Evolutionary conservation across 78 protist species (phyloP), one percentile per base, ranked within the genome.

Genomic region (Guillardia theta): DNA sequence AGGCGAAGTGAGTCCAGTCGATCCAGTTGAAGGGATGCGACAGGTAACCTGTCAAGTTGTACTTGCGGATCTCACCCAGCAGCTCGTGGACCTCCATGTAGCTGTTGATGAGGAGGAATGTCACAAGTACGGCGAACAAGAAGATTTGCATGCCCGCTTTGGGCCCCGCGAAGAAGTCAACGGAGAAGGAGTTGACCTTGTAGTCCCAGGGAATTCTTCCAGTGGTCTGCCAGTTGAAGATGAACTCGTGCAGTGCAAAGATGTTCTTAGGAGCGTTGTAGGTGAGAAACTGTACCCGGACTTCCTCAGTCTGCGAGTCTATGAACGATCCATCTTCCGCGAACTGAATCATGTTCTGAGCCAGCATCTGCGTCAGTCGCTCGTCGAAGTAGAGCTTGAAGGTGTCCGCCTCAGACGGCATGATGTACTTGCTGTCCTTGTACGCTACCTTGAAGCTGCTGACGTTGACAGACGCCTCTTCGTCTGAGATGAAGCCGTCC

Each of bases 1-100:
- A 30, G 33, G 44, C 3, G 48, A 78, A 78, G 90, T 78, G 90
- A 18, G 48, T 36, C 90, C 90, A 78, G 90, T 78, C 90, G 33
- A 78, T 24, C 43, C 39, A n/a, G 48, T 78, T 78, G n/a, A 30
- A 46, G 37, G 21, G 43, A 46, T 18, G 3, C 48, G 3, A 18
- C 30, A 78, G 0, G 8, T 78, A 78, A 18, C 3, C 9, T 15
- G 39, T 4, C n/a, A 33, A 15, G 27, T 70, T 36, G 83, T 36
- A 70, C 46, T 36, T 3, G 83, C 83, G 83, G 41, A 70, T 1
- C n/a, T 36, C 0, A 43, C 10, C 36, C n/a, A 70, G 10, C 9
- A 70, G n/a, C 27, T 70, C 83, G 45, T 24, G 33, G 83, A 70
- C 4, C 83, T 70, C 83, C 46, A 43, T 33, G 83, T 36, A 43